Base-by-base conservation (phyloP, 805 yeast genomes). In the Spencermartinsiella europaea region DNA sequence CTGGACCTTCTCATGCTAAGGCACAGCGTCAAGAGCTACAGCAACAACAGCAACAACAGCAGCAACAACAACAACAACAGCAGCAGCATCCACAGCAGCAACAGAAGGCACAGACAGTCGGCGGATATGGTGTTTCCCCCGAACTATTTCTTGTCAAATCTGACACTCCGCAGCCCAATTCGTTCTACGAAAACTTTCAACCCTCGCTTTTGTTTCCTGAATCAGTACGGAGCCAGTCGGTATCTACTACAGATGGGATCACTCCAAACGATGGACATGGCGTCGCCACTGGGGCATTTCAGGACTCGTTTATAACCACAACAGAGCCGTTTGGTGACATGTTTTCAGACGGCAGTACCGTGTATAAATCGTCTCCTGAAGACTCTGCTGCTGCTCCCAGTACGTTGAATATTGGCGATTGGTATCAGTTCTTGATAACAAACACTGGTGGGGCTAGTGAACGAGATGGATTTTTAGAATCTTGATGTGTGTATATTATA, bases 151-250 rank as follows among this genome's bases (percentile, higher is more conserved):
- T 65, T 28, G 64, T 64, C 20, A 63, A 67, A 14, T 58, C 56
- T 35, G 31, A 12, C 10, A 50, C 66, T 12, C 52, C 63, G 5
- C 40, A 49, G 7, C 46, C 62, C 4, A 57, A 57, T 42, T 42
- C 52, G 12, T 73, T 74, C 55, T 66, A 70, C 45, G 78, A 74
- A 44, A 74, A 74, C 51, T 77, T 77, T 61, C 78, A 77, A 58
- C 81, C 81, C 15, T 70, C 79, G 14, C 81, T 76, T 51, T 68
- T 77, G 51, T 77, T 77, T 53, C 81, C 81, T 3, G 57, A 70
- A 21, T 34, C 36, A 54, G 53, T 27, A 17, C 35, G 45, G 10
- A 25, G 31, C 12, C 31, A 25, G 12, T 25, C 31, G 7, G 31
- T 12, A 4, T 31, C 48, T 25, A 41, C 22, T 21, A 22, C 21